Evolutionary conservation across 225 moss, liverwort and hornwort genomes (phyloP).

Genomic region (Lunularia cruciata): DNA sequence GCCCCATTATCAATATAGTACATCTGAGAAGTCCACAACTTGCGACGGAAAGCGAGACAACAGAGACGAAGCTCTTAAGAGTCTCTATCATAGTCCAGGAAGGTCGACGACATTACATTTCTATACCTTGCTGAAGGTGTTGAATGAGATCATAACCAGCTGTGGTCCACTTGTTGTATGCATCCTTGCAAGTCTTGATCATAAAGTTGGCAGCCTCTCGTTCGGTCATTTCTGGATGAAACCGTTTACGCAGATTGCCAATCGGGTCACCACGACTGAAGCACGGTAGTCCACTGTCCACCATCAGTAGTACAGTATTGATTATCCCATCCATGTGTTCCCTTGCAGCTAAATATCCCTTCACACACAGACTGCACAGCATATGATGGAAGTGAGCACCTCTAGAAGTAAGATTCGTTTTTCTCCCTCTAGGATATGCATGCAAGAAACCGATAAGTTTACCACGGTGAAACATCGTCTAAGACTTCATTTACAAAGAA

Average conservation of each 20-base stretch:
- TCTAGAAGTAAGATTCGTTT: too few species aligned
- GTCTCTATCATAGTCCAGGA: neutral
- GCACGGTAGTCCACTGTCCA: conserved; percentile 90
- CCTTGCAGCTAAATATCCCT: conserved; percentile 87
- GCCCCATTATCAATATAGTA: conserved; percentile 2
- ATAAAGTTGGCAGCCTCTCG: conserved; percentile 89
- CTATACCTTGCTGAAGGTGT: conserved; percentile 85
- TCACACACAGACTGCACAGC: conserved; percentile 69
- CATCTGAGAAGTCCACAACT: neutral
- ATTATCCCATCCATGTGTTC: conserved; percentile 82
- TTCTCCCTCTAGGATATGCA: too few species aligned
- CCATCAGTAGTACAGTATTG: conserved; percentile 75
- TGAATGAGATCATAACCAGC: conserved; percentile 90
- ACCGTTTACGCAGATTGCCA: conserved; percentile 73
- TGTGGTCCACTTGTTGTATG: conserved; percentile 93
- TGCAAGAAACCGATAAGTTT: too few species aligned
- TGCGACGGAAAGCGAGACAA: too few species aligned
- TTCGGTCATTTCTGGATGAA: conserved; percentile 91
- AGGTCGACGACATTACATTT: conserved; percentile 34
- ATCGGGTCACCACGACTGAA: conserved; percentile 92
- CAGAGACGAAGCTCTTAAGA: neutral
- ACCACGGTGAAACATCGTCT: too few species aligned
- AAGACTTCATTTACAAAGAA: too few species aligned
- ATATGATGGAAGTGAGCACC: neutral
- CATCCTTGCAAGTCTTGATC: conserved; percentile 93